Conservation (phyloP, 116 monocot species). For the Dioscorea cayenensis region DNA sequence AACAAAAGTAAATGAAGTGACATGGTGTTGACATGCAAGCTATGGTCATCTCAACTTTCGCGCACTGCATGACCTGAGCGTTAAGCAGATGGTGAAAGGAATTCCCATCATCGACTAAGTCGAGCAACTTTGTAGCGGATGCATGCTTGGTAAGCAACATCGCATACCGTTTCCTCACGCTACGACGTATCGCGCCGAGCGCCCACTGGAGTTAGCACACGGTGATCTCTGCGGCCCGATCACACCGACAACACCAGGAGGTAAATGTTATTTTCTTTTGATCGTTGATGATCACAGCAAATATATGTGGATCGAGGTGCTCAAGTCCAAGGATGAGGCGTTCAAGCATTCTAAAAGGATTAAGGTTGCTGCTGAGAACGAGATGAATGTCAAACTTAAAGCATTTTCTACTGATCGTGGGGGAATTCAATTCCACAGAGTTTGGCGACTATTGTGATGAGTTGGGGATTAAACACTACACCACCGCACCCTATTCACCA, state of each 20-base stretch:
- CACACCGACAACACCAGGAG: not conserved
- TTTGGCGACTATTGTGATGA: not conserved
- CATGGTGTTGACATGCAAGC: no score
- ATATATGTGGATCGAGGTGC: not conserved
- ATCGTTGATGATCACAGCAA: slow-evolving; percentile 7
- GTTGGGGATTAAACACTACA: not conserved
- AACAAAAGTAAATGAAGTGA: no score
- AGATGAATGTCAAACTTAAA: not conserved
- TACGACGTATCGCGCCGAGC: no score
- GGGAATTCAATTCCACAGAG: not conserved
- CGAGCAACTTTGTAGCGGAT: no score
- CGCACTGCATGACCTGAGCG: no score
- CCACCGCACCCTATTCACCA: slow-evolving; percentile 1
- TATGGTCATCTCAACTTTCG: no score
- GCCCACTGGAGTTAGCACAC: no score
- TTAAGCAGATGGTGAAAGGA: no score
- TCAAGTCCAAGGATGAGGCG: not conserved
- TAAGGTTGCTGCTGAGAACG: not conserved
- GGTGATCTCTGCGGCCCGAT: slow-evolving; percentile 7
- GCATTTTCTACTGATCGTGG: no score
- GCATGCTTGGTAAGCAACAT: no score
- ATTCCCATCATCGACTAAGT: no score
- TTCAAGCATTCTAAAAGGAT: not conserved
- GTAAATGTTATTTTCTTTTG: slow-evolving; percentile 1
- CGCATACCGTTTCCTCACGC: no score